Conservation (phyloP, 768 basidiomycete genomes). For the Russula earlei region DNA sequence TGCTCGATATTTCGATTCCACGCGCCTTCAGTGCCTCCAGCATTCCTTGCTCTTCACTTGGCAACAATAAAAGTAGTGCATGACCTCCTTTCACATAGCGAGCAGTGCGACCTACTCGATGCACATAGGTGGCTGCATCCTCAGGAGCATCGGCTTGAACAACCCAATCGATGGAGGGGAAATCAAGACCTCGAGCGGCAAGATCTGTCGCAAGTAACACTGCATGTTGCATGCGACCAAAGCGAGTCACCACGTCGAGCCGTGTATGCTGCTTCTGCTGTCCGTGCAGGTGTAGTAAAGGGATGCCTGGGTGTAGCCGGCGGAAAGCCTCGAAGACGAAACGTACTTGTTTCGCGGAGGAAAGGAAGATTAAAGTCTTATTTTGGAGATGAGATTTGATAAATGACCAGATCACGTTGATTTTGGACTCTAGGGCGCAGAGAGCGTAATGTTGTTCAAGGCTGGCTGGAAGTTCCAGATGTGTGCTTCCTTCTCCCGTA, state of each 20-base stretch:
- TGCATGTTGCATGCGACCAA: slow-evolving; percentile 72
- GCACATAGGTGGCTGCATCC: slow-evolving; percentile 95
- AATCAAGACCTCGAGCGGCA: slow-evolving; percentile 92
- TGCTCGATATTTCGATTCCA: slow-evolving; percentile 59
- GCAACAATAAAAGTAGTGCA: slow-evolving; percentile 70
- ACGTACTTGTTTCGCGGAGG: slow-evolving; percentile 93
- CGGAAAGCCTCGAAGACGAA: slow-evolving; percentile 95
- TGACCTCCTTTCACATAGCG: slow-evolving; percentile 88
- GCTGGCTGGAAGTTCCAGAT: slow-evolving; percentile 52
- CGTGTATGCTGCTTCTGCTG: slow-evolving; percentile 94
- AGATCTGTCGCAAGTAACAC: slow-evolving; percentile 94
- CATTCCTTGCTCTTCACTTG: slow-evolving; percentile 94
- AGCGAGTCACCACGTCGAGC: slow-evolving; percentile 73
- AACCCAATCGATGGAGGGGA: slow-evolving; percentile 96
- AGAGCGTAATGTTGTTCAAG: slow-evolving; percentile 88
- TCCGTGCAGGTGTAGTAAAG: slow-evolving; percentile 90
- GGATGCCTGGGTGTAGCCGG: slow-evolving; percentile 88
- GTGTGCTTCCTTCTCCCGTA: slow-evolving; percentile 34
- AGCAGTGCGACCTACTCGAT: slow-evolving; percentile 92
- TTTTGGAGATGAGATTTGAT: slow-evolving; percentile 87
- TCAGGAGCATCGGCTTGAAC: slow-evolving; percentile 93
- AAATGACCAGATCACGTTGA: slow-evolving; percentile 89
- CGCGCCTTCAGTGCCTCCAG: slow-evolving; percentile 58
- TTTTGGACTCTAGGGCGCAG: slow-evolving; percentile 75
- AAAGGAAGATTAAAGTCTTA: slow-evolving; percentile 91